phyloP scores from a whole-genome alignment of 2,329 filamentous ascomycete genomes.

The Sarocladium kiliense region DNA sequence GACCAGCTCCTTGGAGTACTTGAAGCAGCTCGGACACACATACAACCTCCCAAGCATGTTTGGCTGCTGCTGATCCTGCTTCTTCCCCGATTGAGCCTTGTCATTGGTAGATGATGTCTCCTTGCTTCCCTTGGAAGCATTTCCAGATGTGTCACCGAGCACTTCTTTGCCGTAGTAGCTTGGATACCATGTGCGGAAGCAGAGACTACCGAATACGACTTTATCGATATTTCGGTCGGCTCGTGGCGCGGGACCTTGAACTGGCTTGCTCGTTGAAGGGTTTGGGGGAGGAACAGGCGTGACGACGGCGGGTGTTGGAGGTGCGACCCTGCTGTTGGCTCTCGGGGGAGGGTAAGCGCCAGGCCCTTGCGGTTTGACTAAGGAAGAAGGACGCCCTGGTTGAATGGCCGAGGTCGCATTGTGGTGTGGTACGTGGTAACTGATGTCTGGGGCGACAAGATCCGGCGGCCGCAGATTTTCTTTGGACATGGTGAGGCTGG shows the following conservation, averaged over 20 bases:
- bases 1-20: conserved; percentile 67
- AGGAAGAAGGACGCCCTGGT: conserved; percentile 21
- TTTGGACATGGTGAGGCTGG: conserved; percentile 14
- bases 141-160: conserved; percentile 43
- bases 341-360: conserved; percentile 23
- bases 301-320: conserved; percentile 13
- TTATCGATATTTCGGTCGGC: conserved; percentile 76
- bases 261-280: conserved; percentile 21
- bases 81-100: neutral
- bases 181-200: conserved; percentile 88
- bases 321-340: neutral
- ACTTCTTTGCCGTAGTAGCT: conserved; percentile 80
- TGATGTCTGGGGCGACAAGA: conserved; percentile 35
- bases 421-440: conserved; percentile 33
- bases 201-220: conserved; percentile 77
- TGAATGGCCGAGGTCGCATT: conserved; percentile 20
- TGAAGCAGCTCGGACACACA: conserved; percentile 91
- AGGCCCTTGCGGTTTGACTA: conserved; percentile 29
- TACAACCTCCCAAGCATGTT: conserved; percentile 64
- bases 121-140: conserved; percentile 21
- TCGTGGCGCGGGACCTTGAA: conserved; percentile 29
- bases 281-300: conserved; percentile 31
- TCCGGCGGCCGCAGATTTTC: conserved; percentile 24
- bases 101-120: conserved; percentile 16
- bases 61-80: conserved; percentile 23